These are phyloP conservation scores for Malassezia furfur DNA, from an alignment of 1,284 basidiomycete species.

Conservation along the genomic window DNA sequence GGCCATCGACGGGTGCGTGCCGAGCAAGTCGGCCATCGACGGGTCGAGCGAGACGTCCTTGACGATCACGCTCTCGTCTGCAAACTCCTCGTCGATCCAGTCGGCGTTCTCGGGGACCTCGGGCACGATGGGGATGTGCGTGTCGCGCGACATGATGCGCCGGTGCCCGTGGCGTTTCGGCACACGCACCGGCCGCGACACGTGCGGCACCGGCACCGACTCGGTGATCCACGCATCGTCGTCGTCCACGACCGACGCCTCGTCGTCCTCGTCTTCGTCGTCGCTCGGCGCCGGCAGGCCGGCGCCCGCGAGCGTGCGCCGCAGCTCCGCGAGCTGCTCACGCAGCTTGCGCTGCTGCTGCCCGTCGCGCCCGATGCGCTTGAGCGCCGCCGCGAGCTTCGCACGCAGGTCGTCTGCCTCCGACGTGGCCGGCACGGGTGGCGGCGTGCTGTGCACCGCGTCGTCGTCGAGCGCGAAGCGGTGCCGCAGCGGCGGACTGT, in stretches of 20 bases:
- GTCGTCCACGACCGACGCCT: conserved; percentile 10
- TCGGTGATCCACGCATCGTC: conserved; percentile 29
- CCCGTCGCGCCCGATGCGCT: conserved; percentile 38
- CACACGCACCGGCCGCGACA: conserved; percentile 15
- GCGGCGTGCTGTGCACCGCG: not conserved
- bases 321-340: conserved; percentile 34
- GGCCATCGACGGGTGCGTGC: not conserved
- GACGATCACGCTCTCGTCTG: conserved; percentile 14
- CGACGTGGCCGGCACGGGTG: not conserved
- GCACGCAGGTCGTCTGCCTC: conserved; percentile 36
- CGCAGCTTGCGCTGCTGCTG: conserved; percentile 37
- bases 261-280: conserved; percentile 23
- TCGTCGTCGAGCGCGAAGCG: not conserved
- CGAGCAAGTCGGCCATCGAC: conserved; percentile 7
- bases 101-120: conserved; percentile 4
- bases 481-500: not conserved
- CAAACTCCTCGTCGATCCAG: conserved; percentile 17
- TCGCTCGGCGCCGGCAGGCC: conserved; percentile 22
- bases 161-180: conserved; percentile 9
- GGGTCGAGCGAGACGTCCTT: conserved; percentile 13
- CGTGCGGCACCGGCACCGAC: conserved; percentile 17
- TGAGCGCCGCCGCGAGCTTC: conserved; percentile 37
- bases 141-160: conserved; percentile 13
- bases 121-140: not conserved
- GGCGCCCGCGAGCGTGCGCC: conserved; percentile 27